Evolutionary conservation across 2,329 filamentous ascomycete genomes (phyloP).

Genomic region (Cryphonectria parasitica): DNA sequence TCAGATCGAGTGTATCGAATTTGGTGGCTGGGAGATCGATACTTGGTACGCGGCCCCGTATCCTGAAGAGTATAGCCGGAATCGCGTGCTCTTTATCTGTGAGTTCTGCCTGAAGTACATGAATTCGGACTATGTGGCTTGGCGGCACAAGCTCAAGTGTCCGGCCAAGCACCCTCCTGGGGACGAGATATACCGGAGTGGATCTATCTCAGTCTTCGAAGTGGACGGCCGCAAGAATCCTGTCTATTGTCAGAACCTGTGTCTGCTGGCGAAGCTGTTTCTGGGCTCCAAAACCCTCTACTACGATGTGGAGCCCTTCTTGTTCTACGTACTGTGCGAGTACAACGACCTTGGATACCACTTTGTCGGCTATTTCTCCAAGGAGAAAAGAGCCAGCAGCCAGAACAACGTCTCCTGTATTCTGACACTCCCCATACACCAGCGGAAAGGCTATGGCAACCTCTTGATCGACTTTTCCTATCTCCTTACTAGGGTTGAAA

Average conservation of each 20-base stretch:
- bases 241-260: conserved; percentile 98
- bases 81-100: conserved; percentile 96
- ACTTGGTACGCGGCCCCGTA: conserved; percentile 99
- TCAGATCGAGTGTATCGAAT: conserved; percentile 98
- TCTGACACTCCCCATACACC: conserved; percentile 91
- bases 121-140: conserved; percentile 98
- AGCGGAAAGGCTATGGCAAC: conserved; percentile 95
- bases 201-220: conserved; percentile 92
- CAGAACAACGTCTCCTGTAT: conserved; percentile 99
- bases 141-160: conserved; percentile 97
- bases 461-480: conserved; percentile 98
- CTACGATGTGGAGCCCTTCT: conserved; percentile 95
- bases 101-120: conserved; percentile 99
- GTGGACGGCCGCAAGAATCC: conserved; percentile 96
- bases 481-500: conserved; percentile 87
- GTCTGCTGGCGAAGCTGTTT: conserved; percentile 93
- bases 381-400: conserved; percentile 93
- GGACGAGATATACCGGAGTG: conserved; percentile 94
- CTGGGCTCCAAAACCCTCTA: conserved; percentile 98
- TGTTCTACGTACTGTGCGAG: conserved; percentile 97
- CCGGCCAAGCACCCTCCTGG: conserved; percentile 95
- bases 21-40: conserved; percentile 96
- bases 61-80: conserved; percentile 96
- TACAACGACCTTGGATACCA: conserved; percentile 91
- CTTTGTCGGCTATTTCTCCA: conserved; percentile 99